Conservation (phyloP, 306 rosid genomes). For the Dalbergia cultrata region DNA sequence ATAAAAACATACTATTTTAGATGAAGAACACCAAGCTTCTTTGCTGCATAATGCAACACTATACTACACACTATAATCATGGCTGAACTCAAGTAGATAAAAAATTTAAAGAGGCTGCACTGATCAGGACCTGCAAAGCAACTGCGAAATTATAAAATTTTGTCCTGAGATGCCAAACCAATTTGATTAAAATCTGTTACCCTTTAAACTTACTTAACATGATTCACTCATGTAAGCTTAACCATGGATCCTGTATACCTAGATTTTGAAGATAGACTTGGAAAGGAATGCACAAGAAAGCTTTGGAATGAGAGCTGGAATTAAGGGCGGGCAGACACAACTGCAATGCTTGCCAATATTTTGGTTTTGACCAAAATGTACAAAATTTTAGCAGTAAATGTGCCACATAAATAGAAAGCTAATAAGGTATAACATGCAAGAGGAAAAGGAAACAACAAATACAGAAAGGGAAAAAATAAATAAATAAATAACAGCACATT, state of each 20-base stretch:
- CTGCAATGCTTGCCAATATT: not conserved
- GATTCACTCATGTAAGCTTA: too few relatives aligned
- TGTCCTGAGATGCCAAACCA: too few relatives aligned
- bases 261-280: too few relatives aligned
- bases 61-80: not conserved
- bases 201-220: not conserved
- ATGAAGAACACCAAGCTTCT: not conserved
- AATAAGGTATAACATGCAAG: not conserved
- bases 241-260: too few relatives aligned
- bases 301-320: too few relatives aligned
- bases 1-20: slow-evolving; percentile 36
- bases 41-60: slow-evolving; percentile 7
- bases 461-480: not conserved
- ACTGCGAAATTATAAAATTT: too few relatives aligned
- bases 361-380: not conserved
- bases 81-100: not conserved
- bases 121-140: too few relatives aligned
- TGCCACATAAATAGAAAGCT: not conserved
- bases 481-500: not conserved
- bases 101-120: not conserved
- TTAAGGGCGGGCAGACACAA: not conserved
- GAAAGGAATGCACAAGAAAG: too few relatives aligned
- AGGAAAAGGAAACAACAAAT: not conserved
- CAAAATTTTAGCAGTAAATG: not conserved
- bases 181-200: too few relatives aligned